Percentiles rank a stretch among this genome's conserved stretches.
Conservation (phyloP, 805 yeast genomes). For the Teunomyces panamensis region DNA sequence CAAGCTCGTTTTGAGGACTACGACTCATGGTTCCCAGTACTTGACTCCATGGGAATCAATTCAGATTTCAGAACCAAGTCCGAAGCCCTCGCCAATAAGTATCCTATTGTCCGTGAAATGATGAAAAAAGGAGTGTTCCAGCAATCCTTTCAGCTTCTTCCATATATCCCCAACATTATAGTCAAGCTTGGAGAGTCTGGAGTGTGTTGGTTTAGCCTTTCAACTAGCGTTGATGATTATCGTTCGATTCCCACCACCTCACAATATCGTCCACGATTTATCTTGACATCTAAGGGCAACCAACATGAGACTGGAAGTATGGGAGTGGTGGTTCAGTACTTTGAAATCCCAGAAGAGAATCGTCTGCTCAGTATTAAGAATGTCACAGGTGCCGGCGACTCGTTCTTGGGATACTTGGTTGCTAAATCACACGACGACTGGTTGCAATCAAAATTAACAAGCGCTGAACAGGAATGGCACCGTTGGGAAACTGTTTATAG, state of each 20-base stretch:
- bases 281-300: conserved; percentile 19
- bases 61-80: conserved; percentile 45
- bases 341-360: conserved; percentile 39
- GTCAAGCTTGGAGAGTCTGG: conserved; percentile 71
- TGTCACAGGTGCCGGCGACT: conserved; percentile 90
- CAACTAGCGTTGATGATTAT: conserved; percentile 32
- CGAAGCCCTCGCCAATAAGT: conserved; percentile 25
- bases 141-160: conserved; percentile 68
- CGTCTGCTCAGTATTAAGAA: conserved; percentile 42
- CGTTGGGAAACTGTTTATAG: conserved; percentile 35
- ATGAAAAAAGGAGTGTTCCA: conserved; percentile 52
- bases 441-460: conserved; percentile 20
- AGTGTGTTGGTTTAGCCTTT: conserved; percentile 39
- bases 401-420: conserved; percentile 64
- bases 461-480: conserved; percentile 34
- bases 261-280: conserved; percentile 20
- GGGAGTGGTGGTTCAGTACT: conserved; percentile 66
- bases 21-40: conserved; percentile 70
- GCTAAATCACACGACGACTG: conserved; percentile 37
- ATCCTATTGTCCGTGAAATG: conserved; percentile 21
- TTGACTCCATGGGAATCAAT: conserved; percentile 58
- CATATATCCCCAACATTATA: conserved; percentile 64
- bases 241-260: conserved; percentile 34
- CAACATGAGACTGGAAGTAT: conserved; percentile 14
- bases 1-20: conserved; percentile 44